These are phyloP conservation scores for Colletotrichum sp. DNA, from an alignment of 2,329 filamentous ascomycete species.

Conservation along the genomic window DNA sequence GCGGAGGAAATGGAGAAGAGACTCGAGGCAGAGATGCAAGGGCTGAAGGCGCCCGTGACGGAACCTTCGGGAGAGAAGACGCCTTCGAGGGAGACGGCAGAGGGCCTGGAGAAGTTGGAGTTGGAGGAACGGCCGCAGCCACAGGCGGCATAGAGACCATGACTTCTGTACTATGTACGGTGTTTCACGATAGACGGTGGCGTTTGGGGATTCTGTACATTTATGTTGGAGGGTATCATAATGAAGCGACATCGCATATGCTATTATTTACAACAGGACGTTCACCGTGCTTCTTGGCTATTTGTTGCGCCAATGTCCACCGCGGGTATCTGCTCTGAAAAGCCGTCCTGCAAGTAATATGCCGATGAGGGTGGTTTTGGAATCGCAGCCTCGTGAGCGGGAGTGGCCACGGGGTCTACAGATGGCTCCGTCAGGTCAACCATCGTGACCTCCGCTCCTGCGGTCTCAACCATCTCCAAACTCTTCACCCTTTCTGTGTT, in stretches of 20 bases:
- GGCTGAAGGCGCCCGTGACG: background rate
- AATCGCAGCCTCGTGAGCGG: background rate
- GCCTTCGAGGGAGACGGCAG: conserved; percentile 32
- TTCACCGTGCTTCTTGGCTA: conserved; percentile 9
- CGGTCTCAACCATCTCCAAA: background rate
- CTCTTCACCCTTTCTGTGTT: background rate
- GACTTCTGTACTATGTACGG: background rate
- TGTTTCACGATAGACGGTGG: background rate
- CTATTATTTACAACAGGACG: background rate
- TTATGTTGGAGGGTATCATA: conserved; percentile 1
- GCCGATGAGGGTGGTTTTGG: background rate
- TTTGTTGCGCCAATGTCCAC: background rate
- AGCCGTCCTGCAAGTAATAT: conserved; percentile 10
- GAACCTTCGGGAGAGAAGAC: conserved; percentile 25
- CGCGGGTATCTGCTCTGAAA: conserved; percentile 7
- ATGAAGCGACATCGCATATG: conserved; percentile 2
- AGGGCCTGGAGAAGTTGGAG: conserved; percentile 41
- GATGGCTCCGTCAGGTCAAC: background rate
- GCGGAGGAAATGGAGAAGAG: conserved; percentile 52
- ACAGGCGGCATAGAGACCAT: conserved; percentile 20
- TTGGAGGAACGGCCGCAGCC: conserved; percentile 34
- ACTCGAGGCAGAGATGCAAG: conserved; percentile 47
- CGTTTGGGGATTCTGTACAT: background rate
- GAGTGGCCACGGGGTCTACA: background rate
- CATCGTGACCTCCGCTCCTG: background rate